A percentile compares a stretch with the other conserved stretches of the same genome.
Conservation (phyloP, 257 asterid genomes). For the Orobanche coerulescens region DNA sequence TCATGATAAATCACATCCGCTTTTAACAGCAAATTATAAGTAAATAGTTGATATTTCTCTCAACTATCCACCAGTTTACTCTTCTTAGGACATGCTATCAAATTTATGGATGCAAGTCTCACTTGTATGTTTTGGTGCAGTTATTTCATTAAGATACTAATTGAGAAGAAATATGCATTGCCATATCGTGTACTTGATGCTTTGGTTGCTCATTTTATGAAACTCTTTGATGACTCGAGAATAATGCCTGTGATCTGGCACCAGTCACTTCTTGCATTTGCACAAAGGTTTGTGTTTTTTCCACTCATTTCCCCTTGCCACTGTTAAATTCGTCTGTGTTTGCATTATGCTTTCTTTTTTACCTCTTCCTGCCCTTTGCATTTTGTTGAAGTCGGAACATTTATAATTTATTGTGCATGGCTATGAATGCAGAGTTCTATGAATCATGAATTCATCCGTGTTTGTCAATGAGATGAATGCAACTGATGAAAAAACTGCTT, state of each 20-base stretch:
- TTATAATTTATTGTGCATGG: not conserved
- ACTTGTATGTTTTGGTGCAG: slow-evolving; percentile 35
- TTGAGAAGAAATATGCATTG: slow-evolving; percentile 95
- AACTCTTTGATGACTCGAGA: slow-evolving; percentile 60
- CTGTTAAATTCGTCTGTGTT: not conserved
- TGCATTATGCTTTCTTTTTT: not conserved
- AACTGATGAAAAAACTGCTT: not conserved
- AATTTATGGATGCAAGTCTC: not conserved
- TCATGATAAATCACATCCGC: not conserved
- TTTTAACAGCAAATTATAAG: not conserved
- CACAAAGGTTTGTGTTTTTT: slow-evolving; percentile 58
- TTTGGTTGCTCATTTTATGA: slow-evolving; percentile 85
- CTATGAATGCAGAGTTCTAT: not conserved
- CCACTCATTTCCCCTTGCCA: not conserved
- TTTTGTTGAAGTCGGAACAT: not conserved
- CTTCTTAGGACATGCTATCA: not conserved
- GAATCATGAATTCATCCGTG: not conserved
- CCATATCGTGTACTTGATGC: slow-evolving; percentile 97
- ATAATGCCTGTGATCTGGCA: slow-evolving; percentile 99
- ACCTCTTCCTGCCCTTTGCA: not conserved
- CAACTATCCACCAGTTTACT: not conserved
- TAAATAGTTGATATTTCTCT: not conserved
- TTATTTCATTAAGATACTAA: slow-evolving; percentile 62
- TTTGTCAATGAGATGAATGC: not conserved
- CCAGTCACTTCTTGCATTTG: slow-evolving; percentile 93